phyloP scores from a whole-genome alignment of 495 filamentous ascomycete genomes.

The Neurospora sp. region DNA sequence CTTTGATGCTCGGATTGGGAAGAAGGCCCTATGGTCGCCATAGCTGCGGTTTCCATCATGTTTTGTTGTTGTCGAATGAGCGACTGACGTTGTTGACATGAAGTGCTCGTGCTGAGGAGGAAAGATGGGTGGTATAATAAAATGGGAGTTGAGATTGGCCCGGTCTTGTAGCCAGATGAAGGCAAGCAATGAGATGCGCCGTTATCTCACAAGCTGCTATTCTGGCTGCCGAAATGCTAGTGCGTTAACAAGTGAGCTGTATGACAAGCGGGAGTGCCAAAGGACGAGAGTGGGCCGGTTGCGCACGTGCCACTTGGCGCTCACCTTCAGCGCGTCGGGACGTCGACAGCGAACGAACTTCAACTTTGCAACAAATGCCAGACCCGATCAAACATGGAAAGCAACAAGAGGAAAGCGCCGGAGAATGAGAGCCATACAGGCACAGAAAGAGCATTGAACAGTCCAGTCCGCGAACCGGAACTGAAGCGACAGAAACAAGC shows the following conservation, averaged over 20 bases:
- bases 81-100: not conserved
- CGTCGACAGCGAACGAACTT: not conserved
- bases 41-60: not conserved
- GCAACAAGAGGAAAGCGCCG: constrained; percentile 15
- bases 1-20: not conserved
- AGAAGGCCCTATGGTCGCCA: not conserved
- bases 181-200: too few relatives aligned
- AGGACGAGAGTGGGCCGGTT: too few relatives aligned
- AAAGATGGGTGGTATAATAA: not conserved
- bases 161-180: too few relatives aligned
- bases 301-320: not conserved
- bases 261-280: too few relatives aligned
- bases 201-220: too few relatives aligned
- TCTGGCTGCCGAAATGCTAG: too few relatives aligned
- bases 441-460: not conserved
- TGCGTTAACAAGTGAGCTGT: too few relatives aligned
- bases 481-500: not conserved
- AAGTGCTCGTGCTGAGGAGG: not conserved
- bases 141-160: too few relatives aligned
- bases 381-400: constrained; percentile 4
- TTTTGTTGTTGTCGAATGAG: not conserved
- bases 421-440: not conserved
- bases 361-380: not conserved
- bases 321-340: not conserved
- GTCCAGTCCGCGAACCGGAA: not conserved